phyloP scores from a whole-genome alignment of 2,329 filamentous ascomycete genomes.

The Cladosporium halotolerans region DNA sequence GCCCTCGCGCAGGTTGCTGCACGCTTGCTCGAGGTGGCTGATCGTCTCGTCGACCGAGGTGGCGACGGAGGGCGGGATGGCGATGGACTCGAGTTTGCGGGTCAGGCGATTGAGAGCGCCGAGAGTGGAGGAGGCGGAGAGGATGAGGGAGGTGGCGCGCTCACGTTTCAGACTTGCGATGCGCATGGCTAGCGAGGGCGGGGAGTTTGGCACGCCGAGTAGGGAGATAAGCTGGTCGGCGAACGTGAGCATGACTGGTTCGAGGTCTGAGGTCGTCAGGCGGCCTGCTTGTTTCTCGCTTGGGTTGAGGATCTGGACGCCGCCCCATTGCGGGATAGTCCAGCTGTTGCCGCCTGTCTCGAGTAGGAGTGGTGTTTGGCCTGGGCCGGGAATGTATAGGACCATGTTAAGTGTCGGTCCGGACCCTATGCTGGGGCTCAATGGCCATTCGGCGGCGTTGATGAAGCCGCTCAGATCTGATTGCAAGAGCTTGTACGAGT shows the following conservation, averaged over 20 bases:
- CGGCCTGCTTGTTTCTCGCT: slow-evolving; percentile 32
- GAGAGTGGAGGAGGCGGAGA: slow-evolving; percentile 86
- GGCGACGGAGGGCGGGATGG: slow-evolving; percentile 81
- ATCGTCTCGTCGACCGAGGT: slow-evolving; percentile 78
- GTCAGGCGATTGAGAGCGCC: slow-evolving; percentile 87
- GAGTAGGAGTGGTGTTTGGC: slow-evolving; percentile 54
- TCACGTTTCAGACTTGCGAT: slow-evolving; percentile 81
- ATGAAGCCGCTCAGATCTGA: slow-evolving; percentile 91
- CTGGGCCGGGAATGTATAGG: slow-evolving; percentile 73
- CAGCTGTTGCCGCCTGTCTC: slow-evolving; percentile 65
- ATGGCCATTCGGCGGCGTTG: slow-evolving; percentile 94
- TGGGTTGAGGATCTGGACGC: slow-evolving; percentile 61
- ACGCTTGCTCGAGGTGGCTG: slow-evolving; percentile 68
- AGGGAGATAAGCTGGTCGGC: slow-evolving; percentile 84
- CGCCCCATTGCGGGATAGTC: slow-evolving; percentile 95
- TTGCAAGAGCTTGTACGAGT: slow-evolving; percentile 66
- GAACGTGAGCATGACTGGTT: slow-evolving; percentile 80
- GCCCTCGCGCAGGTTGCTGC: slow-evolving; percentile 59
- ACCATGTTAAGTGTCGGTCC: slow-evolving; percentile 96
- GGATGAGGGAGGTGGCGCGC: slow-evolving; percentile 73
- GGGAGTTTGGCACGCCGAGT: slow-evolving; percentile 74
- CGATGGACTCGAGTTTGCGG: slow-evolving; percentile 77
- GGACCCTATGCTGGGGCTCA: slow-evolving; percentile 86
- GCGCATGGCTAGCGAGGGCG: slow-evolving; percentile 71
- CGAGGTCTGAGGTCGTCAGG: slow-evolving; percentile 61